A percentile compares a stretch with the other conserved stretches of the same genome.
These are phyloP conservation scores for Rhizopus sp. DNA, from an alignment of 371 early-diverging fungal species.

Conservation along the genomic window DNA sequence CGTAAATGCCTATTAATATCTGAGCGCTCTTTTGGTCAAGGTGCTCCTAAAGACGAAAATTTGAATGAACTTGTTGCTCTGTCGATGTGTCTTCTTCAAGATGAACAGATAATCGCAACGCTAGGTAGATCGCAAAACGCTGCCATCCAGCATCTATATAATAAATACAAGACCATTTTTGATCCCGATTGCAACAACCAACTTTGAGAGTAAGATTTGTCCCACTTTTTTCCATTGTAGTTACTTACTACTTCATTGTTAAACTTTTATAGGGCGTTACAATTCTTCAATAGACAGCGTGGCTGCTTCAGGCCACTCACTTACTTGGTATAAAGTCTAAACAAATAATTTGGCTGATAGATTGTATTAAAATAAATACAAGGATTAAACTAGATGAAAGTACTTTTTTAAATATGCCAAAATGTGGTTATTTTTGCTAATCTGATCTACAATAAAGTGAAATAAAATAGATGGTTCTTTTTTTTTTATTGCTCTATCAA, in stretches of 20 bases:
- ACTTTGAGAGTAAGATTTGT: constrained; percentile 12
- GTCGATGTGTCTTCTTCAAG: constrained; percentile 5
- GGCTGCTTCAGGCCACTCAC: constrained; percentile 19
- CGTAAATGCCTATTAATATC: constrained; percentile 7
- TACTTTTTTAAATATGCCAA: constrained; percentile 18
- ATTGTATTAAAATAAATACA: constrained; percentile 19
- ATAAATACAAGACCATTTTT: constrained; percentile 6
- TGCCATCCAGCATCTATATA: neutral
- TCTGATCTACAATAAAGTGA: constrained; percentile 14
- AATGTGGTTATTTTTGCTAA: constrained; percentile 16
- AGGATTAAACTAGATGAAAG: constrained; percentile 15
- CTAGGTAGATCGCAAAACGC: constrained; percentile 4
- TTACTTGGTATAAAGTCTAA: constrained; percentile 15
- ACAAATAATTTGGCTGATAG: constrained; percentile 13
- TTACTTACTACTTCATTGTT: constrained; percentile 17
- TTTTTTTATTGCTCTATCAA: constrained; percentile 12
- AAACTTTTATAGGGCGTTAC: constrained; percentile 16
- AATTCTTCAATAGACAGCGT: constrained; percentile 17
- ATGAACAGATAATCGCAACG: constrained; percentile 4
- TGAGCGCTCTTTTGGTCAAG: neutral
- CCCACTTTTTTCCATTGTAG: constrained; percentile 14
- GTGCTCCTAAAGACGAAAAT: constrained; percentile 2
- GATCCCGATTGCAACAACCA: constrained; percentile 10
- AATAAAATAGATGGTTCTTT: constrained; percentile 11
- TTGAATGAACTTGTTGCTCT: constrained; percentile 5